Base-by-base conservation (phyloP, 805 yeast genomes). In the Limtongia smithiae region DNA sequence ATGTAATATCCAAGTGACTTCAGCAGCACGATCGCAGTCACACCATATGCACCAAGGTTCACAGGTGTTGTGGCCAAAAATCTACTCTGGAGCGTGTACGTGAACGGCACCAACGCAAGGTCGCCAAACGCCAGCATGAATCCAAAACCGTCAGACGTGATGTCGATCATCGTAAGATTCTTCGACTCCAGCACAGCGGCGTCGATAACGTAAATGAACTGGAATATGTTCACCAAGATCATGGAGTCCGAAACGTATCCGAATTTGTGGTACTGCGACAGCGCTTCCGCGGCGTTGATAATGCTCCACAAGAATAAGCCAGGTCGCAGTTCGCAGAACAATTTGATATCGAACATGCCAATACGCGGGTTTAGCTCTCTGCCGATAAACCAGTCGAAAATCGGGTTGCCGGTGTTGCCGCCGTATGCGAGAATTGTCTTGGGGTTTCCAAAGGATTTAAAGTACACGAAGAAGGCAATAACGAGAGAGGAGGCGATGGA, bases 121-220 rank as follows among this genome's bases (percentile, higher is more conserved):
- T 93, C 98, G 25, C 98, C 98, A 71, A 91, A 90, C 2, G 89
- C 81, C 45, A 93, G 73, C 98, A 93, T 93, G 69, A 83, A 90
- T 1, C 98, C 98, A 65, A 93, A 88, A 0, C 98, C 98, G 69
- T 93, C 98, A 9, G 96, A 86, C 5, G 94, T 85, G 42, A 90
- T 81, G 67, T 93, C 98, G 77, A 93, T 91, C 97, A 93, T 93
- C 5, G 93, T 81, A 51, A 93, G 71, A 11, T 82, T 78, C 4
- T 97, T 97, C 62, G 81, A 86, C 66, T 93, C 97, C 66, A 89
- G 88, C 58, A 87, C 71, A 0, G 91, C 94, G 41, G 97, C 96
- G 65, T 93, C 98, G 62, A 90, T 72, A 15, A 90, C 82, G 64
- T 93, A 93, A 62, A 83, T 82, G 1, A 82, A 78, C 67, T 93